Evolutionary conservation across 176 grass and related monocot genomes (phyloP), one percentile per base, ranked within the genome.

Genomic region (Dactylis glomerata): DNA sequence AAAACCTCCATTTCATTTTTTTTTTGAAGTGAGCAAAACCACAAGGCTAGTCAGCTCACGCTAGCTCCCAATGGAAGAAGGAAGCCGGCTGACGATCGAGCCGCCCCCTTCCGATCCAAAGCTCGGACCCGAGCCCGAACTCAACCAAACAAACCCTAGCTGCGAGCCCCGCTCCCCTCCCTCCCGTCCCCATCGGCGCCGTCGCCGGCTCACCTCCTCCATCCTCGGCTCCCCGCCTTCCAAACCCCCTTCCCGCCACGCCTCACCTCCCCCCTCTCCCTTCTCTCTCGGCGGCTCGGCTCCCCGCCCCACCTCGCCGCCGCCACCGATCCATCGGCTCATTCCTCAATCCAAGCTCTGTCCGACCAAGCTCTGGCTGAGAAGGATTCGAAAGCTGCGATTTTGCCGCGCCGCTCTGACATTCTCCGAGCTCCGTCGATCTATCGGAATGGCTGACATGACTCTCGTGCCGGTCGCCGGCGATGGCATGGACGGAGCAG

Each of bases 361-460:
- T 36, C 34, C 34, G 34, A 36, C 34, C 34, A 36, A 5, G 34
- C 34, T 2, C 34, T 36, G 3, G 34, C 34, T 36, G 34, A 5
- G 5, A 36, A 36, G 34, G 34, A 2, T 36, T 36, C 5, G 34
- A 36, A 36, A 36, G n/a, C n/a, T n/a, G n/a, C n/a, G n/a, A n/a
- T n/a, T n/a, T 36, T 36, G 56, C 28, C 61, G 61, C 61, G 3
- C 6, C 3, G 57, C 81, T 56, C 81, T 56, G 57, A 55, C 70
- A 68, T 37, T 69, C 19, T 26, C n/a, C 26, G 23, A 36, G 79
- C 90, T 10, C 40, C 13, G 7, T 62, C 42, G 70, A 20, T 22
- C 32, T 0, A 81, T 91, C 89, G 91, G 91, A 68, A 87, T 90
- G 79, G 93, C 89, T 55, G 96, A 95, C 64, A 94, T 89, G 87